Evolutionary conservation across 106 monocot genomes (phyloP), one percentile per base, ranked within the genome.

Genomic region (Alisma plantagoaquatica): DNA sequence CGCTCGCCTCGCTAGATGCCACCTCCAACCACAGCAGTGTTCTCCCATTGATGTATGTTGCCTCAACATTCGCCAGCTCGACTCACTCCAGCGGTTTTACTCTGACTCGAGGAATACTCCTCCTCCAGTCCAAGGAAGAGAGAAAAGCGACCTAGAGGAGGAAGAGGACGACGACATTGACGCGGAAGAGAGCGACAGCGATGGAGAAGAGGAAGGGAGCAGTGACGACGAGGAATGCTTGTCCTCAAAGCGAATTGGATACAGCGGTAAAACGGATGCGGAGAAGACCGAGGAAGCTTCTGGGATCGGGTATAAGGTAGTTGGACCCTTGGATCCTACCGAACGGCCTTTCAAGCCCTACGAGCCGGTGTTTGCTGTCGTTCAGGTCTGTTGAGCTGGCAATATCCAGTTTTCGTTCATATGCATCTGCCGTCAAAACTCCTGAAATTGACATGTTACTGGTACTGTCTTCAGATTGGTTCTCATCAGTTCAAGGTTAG

Each of bases 401-500:
- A n/a, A n/a, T n/a, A n/a, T n/a, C n/a, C n/a, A n/a, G n/a, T n/a
- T n/a, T n/a, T n/a, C n/a, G n/a, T n/a, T n/a, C n/a, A n/a, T n/a
- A n/a, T n/a, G n/a, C n/a, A n/a, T n/a, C n/a, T n/a, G n/a, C n/a
- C n/a, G n/a, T n/a, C n/a, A n/a, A n/a, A n/a, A n/a, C n/a, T n/a
- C n/a, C n/a, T n/a, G n/a, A n/a, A n/a, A n/a, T n/a, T n/a, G n/a
- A n/a, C n/a, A n/a, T n/a, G n/a, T n/a, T n/a, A n/a, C n/a, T n/a
- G n/a, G n/a, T 42, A 33, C 43, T 60, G 26, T 26, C 22, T 27
- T 46, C 49, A 94, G 94, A 64, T 94, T 66, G 96, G 88, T 55
- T 88, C 96, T 27, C 96, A 96, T 70, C 96, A 89, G 66, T 96
- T 96, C 38, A 96, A 96, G 60, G 88, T 96, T 54, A 81, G 96